Percentiles rank a stretch among this genome's conserved stretches.
These are phyloP conservation scores for Sclerotinia borealis DNA, from an alignment of 2,329 filamentous ascomycete genomes.

Conservation along the genomic window DNA sequence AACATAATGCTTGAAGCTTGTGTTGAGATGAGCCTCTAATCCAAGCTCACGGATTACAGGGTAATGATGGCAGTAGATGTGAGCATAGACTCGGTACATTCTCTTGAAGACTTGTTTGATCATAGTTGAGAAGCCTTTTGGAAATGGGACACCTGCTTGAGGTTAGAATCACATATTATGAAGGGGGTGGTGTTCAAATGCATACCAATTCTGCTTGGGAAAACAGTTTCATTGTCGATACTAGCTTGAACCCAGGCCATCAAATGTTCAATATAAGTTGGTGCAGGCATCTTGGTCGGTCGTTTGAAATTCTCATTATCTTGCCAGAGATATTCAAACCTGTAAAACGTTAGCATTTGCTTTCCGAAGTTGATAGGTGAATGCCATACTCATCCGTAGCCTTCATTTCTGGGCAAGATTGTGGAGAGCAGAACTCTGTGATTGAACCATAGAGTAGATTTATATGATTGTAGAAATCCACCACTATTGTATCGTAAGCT, in stretches of 20 bases:
- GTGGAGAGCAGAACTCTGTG: constrained; percentile 96
- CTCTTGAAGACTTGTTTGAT: constrained; percentile 98
- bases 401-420: constrained; percentile 98
- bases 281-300: constrained; percentile 96
- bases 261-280: constrained; percentile 94
- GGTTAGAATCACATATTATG: constrained; percentile 22
- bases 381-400: constrained; percentile 89
- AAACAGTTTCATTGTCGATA: constrained; percentile 91
- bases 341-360: constrained; percentile 33
- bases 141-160: constrained; percentile 75
- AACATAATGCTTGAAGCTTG: constrained; percentile 99
- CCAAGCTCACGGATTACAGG: constrained; percentile 92
- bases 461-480: constrained; percentile 99
- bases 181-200: constrained; percentile 42
- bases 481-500: constrained; percentile 55
- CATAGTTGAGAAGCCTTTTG: constrained; percentile 81
- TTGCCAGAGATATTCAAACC: constrained; percentile 99
- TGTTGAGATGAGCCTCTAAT: constrained; percentile 95
- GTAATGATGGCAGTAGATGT: constrained; percentile 99
- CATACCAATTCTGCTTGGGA: constrained; percentile 85
- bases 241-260: constrained; percentile 96
- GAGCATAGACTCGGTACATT: constrained; percentile 95
- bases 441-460: constrained; percentile 98
- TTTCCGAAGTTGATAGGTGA: background rate
- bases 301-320: constrained; percentile 90